A percentile compares a stretch with the other conserved stretches of the same genome.
Conservation (phyloP, 352 stramenopile species). For the Phytophthora rubi region DNA sequence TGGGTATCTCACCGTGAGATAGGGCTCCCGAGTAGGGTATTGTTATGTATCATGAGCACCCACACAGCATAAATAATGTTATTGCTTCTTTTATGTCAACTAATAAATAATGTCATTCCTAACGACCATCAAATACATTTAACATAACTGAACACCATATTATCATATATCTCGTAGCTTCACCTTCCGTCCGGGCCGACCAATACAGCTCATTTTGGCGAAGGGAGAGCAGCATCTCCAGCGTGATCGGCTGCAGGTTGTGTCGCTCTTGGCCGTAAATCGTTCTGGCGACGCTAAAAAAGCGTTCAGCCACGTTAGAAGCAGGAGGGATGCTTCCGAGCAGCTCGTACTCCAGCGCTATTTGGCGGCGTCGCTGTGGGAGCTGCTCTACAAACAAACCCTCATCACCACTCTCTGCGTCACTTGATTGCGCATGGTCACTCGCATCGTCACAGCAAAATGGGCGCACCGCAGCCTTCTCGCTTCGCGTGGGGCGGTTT, state of each 20-base stretch:
- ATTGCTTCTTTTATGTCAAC: not conserved
- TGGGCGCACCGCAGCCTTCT: slow-evolving; percentile 1
- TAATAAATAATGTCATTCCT: slow-evolving; percentile 6
- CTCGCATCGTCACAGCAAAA: not conserved
- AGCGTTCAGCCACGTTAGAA: not conserved
- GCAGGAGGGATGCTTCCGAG: not conserved
- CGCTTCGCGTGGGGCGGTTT: not conserved
- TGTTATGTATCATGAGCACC: too few relatives aligned
- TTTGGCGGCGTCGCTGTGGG: not conserved
- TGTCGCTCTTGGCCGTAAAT: slow-evolving; percentile 4
- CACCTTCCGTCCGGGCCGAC: not conserved
- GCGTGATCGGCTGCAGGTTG: not conserved
- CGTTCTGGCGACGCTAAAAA: slow-evolving; percentile 14
- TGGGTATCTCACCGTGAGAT: too few relatives aligned
- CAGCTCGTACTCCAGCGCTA: not conserved
- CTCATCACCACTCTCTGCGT: not conserved
- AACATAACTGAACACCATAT: not conserved
- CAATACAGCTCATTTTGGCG: slow-evolving; percentile 5
- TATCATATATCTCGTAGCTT: slow-evolving; percentile 1
- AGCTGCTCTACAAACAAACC: slow-evolving; percentile 9
- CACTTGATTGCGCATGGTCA: not conserved
- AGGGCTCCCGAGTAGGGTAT: too few relatives aligned
- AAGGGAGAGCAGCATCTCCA: slow-evolving; percentile 13
- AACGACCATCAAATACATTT: not conserved
- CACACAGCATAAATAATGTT: too few relatives aligned